Evolutionary conservation across 345 rosid species (phyloP).

Genomic region (Dipteronia dyeriana): DNA sequence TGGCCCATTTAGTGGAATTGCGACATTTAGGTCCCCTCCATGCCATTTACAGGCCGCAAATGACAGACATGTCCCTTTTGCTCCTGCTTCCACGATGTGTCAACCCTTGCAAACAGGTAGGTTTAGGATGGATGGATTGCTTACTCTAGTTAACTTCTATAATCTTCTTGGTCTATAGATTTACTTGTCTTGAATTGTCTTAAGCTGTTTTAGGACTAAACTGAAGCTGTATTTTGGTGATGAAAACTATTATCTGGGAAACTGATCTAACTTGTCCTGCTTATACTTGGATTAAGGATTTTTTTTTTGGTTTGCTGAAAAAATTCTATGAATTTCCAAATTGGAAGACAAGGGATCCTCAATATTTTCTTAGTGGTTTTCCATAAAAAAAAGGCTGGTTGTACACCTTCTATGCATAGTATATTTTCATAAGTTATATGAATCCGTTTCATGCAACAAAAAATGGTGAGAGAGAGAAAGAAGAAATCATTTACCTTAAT

Average conservation of each 20-base stretch:
- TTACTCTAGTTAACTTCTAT: not conserved
- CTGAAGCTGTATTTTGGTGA: conserved; percentile 12
- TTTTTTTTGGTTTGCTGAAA: not conserved
- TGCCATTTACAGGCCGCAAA: conserved; percentile 36
- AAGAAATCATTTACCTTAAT: not conserved
- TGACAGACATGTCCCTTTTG: conserved; percentile 34
- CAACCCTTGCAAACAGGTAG: conserved; percentile 59
- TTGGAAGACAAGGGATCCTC: conserved; percentile 5
- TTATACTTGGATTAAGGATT: conserved; percentile 5
- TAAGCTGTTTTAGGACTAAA: not conserved
- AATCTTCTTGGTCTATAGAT: not conserved
- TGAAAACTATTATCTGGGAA: not conserved
- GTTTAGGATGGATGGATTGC: conserved; percentile 25
- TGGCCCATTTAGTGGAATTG: conserved; percentile 39
- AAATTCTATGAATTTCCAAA: not conserved
- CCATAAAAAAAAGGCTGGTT: not conserved
- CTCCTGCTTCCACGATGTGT: conserved; percentile 41
- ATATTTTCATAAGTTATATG: not conserved
- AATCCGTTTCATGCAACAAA: not conserved
- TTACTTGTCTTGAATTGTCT: not conserved
- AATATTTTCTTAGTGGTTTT: not conserved
- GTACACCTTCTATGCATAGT: not conserved
- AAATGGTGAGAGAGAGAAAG: not conserved
- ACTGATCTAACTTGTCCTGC: not conserved
- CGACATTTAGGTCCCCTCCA: conserved; percentile 38